Percentiles rank a stretch among this genome's conserved stretches.
Evolutionary conservation across 2,329 filamentous ascomycete species (phyloP).

Genomic region (Colletotrichum simmondsii): DNA sequence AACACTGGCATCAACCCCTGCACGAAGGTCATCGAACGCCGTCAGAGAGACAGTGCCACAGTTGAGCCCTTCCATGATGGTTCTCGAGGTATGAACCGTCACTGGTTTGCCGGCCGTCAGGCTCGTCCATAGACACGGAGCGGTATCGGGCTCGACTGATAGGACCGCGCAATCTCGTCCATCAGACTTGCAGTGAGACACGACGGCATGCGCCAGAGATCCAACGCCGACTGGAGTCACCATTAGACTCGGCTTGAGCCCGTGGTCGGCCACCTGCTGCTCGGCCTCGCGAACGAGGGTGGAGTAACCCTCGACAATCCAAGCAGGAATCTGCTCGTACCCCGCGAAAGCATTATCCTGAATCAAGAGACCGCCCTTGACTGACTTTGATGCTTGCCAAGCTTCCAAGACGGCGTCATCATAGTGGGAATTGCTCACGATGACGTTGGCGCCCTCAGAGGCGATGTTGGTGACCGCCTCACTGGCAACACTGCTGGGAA

Average conservation of each 20-base stretch:
- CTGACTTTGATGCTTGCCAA: constrained; percentile 49
- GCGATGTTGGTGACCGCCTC: constrained; percentile 65
- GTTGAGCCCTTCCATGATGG: constrained; percentile 80
- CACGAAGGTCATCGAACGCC: constrained; percentile 70
- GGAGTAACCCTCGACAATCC: constrained; percentile 82
- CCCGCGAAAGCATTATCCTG: constrained; percentile 76
- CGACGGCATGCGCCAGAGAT: constrained; percentile 76
- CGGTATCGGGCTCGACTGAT: constrained; percentile 76
- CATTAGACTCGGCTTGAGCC: constrained; percentile 54
- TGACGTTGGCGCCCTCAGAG: constrained; percentile 71
- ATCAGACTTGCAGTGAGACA: constrained; percentile 69
- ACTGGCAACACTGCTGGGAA: constrained; percentile 68
- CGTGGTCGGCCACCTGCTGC: constrained; percentile 58
- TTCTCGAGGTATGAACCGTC: constrained; percentile 65
- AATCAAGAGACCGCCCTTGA: constrained; percentile 64
- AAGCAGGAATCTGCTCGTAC: constrained; percentile 75
- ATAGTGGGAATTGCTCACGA: constrained; percentile 58
- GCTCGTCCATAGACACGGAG: constrained; percentile 66
- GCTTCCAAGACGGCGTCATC: constrained; percentile 69
- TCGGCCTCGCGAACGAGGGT: constrained; percentile 79
- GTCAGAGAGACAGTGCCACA: constrained; percentile 75
- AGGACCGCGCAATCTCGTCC: constrained; percentile 56
- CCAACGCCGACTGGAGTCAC: constrained; percentile 79
- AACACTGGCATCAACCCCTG: constrained; percentile 69
- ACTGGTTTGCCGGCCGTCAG: constrained; percentile 59